Base-by-base conservation (phyloP, 345 rosid species). In the Ceriops zippeliana region DNA sequence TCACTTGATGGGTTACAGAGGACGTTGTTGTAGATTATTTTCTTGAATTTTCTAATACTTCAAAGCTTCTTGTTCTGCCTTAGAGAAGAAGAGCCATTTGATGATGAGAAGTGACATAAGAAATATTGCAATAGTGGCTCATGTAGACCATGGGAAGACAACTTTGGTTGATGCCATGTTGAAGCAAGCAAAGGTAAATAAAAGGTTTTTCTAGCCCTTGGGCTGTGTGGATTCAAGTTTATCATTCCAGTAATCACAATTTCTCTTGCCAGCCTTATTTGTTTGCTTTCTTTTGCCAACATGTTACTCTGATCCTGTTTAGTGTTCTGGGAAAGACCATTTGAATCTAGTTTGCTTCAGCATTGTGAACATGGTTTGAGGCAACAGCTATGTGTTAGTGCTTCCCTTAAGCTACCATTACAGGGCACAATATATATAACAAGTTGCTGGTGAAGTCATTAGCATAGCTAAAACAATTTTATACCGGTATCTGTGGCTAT, bases 101-200 rank as follows among this genome's bases (percentile, higher is more conserved):
- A 84, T 70, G 77, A 87, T 95, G 85, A 88, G 97, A 76, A 46
- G 83, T 6, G 89, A 91, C 67, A 77, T 93, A 77, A 82, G 98
- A 86, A 93, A 91, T 62, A 88, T 91, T 72, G 98, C 98, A 52
- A 93, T 93, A 37, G 96, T 93, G 59, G 98, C 98, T 54, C 98
- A 91, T 71, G 98, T 93, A 51, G 98, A 93, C 80, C 98, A 93
- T 71, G 98, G 98, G 2, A 93, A 93, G 83, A 93, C 98, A 2
- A 93, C 98, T 75, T 75, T 93, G 85, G 97, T 93, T 54, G 98
- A 93, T 78, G 82, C 98, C n/a, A 90, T 93, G 98, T 83, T 93
- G 69, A 86, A 72, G 82, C 98, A 93, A 81, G 84, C 98, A 24
- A 91, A 93, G 96, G 98, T 89, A 78, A 70, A 5, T 15, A 11